A percentile compares a stretch with the other conserved stretches of the same genome.
Evolutionary conservation across 2,329 filamentous ascomycete species (phyloP).

Genomic region (Iodosphaeria phyllophila): DNA sequence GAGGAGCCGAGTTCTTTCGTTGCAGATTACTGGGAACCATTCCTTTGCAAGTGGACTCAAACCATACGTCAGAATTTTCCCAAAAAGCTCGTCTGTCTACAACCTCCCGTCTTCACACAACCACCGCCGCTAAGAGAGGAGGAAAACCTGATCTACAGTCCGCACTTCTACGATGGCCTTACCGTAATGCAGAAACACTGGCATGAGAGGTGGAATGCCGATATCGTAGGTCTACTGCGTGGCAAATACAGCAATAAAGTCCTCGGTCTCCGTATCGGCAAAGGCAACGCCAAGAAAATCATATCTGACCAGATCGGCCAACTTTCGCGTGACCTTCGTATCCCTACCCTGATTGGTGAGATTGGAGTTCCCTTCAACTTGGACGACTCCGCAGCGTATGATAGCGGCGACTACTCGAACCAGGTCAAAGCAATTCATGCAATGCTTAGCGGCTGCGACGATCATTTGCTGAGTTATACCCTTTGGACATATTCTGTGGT

Average conservation of each 20-base stretch:
- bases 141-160: conserved; percentile 6
- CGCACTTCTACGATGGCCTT: conserved; percentile 10
- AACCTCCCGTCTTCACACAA: conserved; percentile 6
- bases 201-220: conserved; percentile 9
- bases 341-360: conserved; percentile 8
- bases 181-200: conserved; percentile 9
- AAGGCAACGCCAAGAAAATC: conserved; percentile 5
- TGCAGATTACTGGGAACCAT: conserved; percentile 7
- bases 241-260: conserved; percentile 7
- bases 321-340: conserved; percentile 5
- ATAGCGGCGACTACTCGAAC: conserved; percentile 7
- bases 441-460: conserved; percentile 6
- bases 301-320: conserved; percentile 7
- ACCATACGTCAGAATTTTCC: conserved; percentile 4
- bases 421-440: conserved; percentile 9
- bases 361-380: conserved; percentile 9
- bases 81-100: conserved; percentile 5
- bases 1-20: conserved; percentile 5
- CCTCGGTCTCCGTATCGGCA: conserved; percentile 6
- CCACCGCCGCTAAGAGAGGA: conserved; percentile 3
- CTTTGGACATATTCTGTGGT: conserved; percentile 7
- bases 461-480: conserved; percentile 7
- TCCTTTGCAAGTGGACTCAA: conserved; percentile 5
- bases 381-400: conserved; percentile 7
- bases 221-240: conserved; percentile 8